A percentile compares a stretch with the other conserved stretches of the same genome.
Conservation (phyloP, 371 early-diverging fungal genomes). For the Catenaria anguillulae region DNA sequence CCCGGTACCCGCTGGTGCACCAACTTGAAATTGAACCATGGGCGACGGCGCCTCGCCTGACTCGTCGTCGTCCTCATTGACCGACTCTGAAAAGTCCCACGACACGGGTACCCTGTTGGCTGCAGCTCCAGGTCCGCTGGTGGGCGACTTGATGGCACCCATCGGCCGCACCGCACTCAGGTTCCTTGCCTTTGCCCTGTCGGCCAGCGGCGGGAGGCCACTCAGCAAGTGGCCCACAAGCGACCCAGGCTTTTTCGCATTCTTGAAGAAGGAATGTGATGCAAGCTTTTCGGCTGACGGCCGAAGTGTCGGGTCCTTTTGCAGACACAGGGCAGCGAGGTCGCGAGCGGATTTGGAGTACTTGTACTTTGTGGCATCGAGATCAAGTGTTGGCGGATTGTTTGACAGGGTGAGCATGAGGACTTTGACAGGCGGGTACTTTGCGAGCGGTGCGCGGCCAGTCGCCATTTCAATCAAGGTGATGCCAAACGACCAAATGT, state of each 20-base stretch:
- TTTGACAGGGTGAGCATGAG: slow-evolving; percentile 76
- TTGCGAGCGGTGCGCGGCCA: slow-evolving; percentile 87
- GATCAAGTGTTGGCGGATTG: slow-evolving; percentile 72
- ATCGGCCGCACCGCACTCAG: no score
- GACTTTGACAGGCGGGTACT: slow-evolving; percentile 77
- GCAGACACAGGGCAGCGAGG: slow-evolving; percentile 66
- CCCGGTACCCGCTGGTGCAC: no score
- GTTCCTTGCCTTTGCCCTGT: no score
- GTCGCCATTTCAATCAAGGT: slow-evolving; percentile 75
- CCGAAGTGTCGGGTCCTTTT: slow-evolving; percentile 60
- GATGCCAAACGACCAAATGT: slow-evolving; percentile 89
- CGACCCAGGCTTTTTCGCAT: slow-evolving; percentile 56
- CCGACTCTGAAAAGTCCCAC: no score
- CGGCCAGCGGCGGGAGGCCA: slow-evolving; percentile 45
- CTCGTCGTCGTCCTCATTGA: no score
- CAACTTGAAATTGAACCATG: no score
- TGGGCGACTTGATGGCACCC: no score
- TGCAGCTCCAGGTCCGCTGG: no score
- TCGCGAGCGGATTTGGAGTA: slow-evolving; percentile 66
- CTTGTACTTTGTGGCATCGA: slow-evolving; percentile 53
- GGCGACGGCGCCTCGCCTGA: no score
- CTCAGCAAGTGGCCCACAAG: slow-evolving; percentile 41
- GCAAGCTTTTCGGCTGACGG: slow-evolving; percentile 64
- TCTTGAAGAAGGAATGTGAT: slow-evolving; percentile 64
- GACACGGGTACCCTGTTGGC: no score